Base-by-base conservation (phyloP, 208 protist species). In the Trichomonas tenax region DNA sequence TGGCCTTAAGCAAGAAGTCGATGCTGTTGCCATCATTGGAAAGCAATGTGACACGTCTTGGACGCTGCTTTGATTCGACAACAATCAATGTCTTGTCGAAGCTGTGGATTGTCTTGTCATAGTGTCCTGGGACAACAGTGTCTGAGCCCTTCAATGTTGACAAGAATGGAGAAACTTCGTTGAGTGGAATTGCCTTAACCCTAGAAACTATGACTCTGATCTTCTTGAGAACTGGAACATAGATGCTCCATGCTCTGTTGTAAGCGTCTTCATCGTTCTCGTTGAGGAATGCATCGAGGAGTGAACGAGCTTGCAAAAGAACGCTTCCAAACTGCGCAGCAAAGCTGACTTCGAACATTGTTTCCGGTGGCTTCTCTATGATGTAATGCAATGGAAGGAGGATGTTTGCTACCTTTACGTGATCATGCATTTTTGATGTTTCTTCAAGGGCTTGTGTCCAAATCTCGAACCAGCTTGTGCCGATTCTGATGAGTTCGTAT, bases 1-100 rank as follows among this genome's bases (percentile, higher is more conserved):
- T 82, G 1, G 88, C 41, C 46, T 96, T 96, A 4, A 96, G 38
- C 6, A 96, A 36, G 46, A 96, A 96, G 40, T 38, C 15, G 46
- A 95, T 95, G 0, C 11, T 38, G 15, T 63, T 63, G 3, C 96
- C 96, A 58, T 96, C 82, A 9, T 31, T 41, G 23, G 63, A 34
- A 2, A 4, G 11, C 38, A 96, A 95, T 23, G 63, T 48, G 31
- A 96, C 95, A 51, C n/a, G 40, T 38, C 81, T 4, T 48, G 96
- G 96, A 9, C 82, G 9, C 38, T 90, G 90, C 46, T 96, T 96
- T 2, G 96, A 96, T 26, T 89, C 82, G 40, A 46, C 17, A 6
- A 31, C 17, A 48, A 89, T 89, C 14, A 89, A 21, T 46, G 4
- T 9, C 17, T 89, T 89, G 17, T 46, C 34, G 23, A 89, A 45